A percentile compares a stretch with the other conserved stretches of the same genome.
Conservation (phyloP, 306 rosid genomes). For the Lithocarpus polystachyus region DNA sequence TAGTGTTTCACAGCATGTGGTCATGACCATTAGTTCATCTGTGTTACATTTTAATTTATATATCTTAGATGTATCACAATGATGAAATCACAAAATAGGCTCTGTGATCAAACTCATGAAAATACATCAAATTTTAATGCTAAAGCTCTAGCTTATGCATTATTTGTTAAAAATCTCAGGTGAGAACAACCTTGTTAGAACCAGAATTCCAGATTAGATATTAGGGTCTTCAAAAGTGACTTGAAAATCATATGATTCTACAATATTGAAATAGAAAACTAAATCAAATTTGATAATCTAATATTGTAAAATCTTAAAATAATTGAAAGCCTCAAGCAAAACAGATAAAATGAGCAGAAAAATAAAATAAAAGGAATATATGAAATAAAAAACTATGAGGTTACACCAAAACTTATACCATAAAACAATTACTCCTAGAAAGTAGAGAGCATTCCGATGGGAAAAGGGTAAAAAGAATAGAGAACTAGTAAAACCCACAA, state of each 20-base stretch:
- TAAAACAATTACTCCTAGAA: not conserved
- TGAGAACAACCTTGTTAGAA: not conserved
- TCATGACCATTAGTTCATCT: not conserved
- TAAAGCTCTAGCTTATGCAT: not conserved
- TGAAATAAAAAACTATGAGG: not conserved
- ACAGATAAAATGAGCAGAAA: not conserved
- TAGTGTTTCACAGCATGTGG: not conserved
- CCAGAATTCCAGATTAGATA: not conserved
- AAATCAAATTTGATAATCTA: not conserved
- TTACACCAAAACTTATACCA: not conserved
- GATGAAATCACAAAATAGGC: not conserved
- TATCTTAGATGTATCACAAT: not conserved
- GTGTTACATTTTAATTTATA: not conserved
- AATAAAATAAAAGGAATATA: not conserved
- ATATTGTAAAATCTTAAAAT: not conserved
- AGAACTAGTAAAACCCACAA: not conserved
- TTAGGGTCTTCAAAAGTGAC: not conserved
- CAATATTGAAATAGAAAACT: not conserved
- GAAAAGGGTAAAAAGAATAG: not conserved
- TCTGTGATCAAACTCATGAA: not conserved
- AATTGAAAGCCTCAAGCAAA: not conserved
- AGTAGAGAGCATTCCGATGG: not conserved
- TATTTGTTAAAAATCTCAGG: not conserved
- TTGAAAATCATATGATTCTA: not conserved
- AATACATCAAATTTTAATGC: not conserved